Conservation (phyloP, 371 early-diverging fungal genomes). For the Mortierella sp. region DNA sequence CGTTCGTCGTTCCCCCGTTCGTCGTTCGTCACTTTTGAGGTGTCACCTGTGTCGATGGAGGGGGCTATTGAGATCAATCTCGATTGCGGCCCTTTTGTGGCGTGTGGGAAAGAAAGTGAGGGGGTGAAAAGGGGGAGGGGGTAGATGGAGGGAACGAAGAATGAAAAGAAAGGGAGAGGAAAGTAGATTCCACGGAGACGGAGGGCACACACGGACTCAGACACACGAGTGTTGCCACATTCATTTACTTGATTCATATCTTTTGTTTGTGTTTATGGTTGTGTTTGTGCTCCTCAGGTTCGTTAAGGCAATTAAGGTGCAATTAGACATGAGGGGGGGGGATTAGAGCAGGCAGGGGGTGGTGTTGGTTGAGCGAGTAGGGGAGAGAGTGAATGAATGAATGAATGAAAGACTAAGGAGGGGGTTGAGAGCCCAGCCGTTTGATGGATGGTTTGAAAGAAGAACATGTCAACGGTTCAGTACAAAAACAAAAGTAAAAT, state of each 20-base stretch:
- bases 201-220: neutral
- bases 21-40: too few relatives aligned
- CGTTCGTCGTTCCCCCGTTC: too few relatives aligned
- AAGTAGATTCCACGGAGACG: neutral
- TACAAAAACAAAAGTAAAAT: neutral
- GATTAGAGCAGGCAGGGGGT: conserved; percentile 2
- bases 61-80: too few relatives aligned
- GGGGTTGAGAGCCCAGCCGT: neutral
- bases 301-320: neutral
- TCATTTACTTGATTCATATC: neutral
- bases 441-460: neutral
- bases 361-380: neutral
- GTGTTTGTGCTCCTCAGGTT: neutral
- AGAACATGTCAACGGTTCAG: neutral
- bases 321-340: neutral
- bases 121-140: neutral
- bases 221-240: neutral
- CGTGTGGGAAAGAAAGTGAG: neutral
- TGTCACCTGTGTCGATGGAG: too few relatives aligned
- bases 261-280: neutral
- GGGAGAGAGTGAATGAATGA: neutral
- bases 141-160: neutral
- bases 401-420: neutral
- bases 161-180: neutral
- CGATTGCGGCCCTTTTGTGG: neutral